A percentile compares a stretch with the other conserved stretches of the same genome.
Conservation (phyloP, 192 early-diverging fungal genomes). For the Coemansia sp. region DNA sequence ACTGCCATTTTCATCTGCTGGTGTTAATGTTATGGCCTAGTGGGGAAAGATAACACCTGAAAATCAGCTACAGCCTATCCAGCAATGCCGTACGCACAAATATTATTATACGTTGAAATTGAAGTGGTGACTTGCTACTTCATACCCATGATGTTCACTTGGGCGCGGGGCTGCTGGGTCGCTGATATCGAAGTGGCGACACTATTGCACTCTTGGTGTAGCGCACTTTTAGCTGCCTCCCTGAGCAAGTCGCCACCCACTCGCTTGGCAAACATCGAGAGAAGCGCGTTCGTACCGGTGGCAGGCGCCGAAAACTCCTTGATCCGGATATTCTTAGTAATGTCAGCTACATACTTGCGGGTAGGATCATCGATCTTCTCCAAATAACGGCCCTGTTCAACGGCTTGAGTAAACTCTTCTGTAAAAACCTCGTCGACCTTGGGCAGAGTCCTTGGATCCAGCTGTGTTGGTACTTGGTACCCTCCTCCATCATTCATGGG, state of each 20-base stretch:
- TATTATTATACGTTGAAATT: not conserved
- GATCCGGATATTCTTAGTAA: conserved; percentile 45
- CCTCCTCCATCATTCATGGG: not conserved
- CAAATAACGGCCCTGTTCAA: not conserved
- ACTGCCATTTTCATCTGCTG: too few species aligned
- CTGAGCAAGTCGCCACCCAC: not conserved
- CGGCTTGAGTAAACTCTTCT: not conserved
- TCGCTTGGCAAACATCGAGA: not conserved
- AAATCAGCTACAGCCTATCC: too few species aligned
- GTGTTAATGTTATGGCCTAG: too few species aligned
- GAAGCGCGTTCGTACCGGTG: not conserved
- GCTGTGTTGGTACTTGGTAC: not conserved
- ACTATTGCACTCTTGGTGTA: not conserved
- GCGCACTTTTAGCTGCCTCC: not conserved
- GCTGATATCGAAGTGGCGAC: not conserved
- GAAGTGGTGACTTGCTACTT: not conserved
- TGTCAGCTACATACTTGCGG: conserved; percentile 16
- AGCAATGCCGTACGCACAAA: too few species aligned
- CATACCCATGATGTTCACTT: not conserved
- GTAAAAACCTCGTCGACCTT: not conserved
- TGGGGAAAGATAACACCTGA: too few species aligned
- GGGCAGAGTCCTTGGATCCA: not conserved
- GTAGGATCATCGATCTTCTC: not conserved
- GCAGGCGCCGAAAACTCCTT: conserved; percentile 47
- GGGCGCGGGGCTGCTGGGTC: not conserved